A percentile compares a stretch with the other conserved stretches of the same genome.
Evolutionary conservation across 2,329 filamentous ascomycete species (phyloP).

Genomic region (Penicillium sp.): DNA sequence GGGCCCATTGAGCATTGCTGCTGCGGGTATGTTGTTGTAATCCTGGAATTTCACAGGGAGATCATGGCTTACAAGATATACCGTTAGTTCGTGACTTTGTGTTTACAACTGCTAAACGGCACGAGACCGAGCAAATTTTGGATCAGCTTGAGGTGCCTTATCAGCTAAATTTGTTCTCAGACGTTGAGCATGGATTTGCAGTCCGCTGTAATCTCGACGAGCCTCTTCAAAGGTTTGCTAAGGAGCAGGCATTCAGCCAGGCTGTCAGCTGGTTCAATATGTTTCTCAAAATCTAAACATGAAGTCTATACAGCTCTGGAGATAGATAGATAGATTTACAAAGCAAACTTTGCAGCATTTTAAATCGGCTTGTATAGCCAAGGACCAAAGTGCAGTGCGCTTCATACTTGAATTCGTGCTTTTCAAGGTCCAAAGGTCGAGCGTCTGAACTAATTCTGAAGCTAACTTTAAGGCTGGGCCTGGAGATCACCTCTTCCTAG

Average conservation of each 20-base stretch:
- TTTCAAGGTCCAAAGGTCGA: too few species aligned
- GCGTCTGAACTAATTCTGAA: too few species aligned
- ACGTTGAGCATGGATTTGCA: conserved; percentile 71
- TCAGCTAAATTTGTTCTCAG: conserved; percentile 72
- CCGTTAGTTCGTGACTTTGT: conserved; percentile 59
- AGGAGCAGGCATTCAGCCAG: conserved; percentile 75
- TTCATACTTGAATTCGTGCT: too few species aligned
- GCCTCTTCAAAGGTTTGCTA: conserved; percentile 63
- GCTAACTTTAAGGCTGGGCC: too few species aligned
- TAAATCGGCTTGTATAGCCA: too few species aligned
- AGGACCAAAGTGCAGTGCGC: too few species aligned
- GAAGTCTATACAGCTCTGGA: too few species aligned
- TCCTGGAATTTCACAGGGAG: neutral
- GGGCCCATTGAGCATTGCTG: conserved; percentile 66
- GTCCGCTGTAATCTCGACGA: conserved; percentile 64
- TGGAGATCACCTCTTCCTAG: too few species aligned
- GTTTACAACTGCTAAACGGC: conserved; percentile 62
- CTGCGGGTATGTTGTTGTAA: conserved; percentile 29
- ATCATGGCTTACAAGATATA: neutral
- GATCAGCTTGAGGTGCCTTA: conserved; percentile 59
- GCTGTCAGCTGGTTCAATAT: conserved; percentile 66
- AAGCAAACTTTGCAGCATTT: too few species aligned
- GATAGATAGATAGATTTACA: too few species aligned
- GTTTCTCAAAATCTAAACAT: neutral
- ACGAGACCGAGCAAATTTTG: conserved; percentile 63